phyloP scores from a whole-genome alignment of 768 basidiomycete genomes.

The Termitomyces sp. region DNA sequence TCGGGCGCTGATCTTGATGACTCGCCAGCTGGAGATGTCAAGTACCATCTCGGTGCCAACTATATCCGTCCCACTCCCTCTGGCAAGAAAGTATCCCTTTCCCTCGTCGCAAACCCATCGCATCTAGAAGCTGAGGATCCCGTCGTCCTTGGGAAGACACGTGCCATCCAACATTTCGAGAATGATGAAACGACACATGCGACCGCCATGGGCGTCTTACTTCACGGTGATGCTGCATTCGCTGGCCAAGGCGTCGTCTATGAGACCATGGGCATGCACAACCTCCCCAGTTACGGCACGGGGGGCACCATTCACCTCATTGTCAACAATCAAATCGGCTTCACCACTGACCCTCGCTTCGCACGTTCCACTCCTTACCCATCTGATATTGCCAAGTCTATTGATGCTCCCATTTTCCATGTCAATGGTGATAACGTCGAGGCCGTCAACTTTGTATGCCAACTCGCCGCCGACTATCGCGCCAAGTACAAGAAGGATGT shows the following conservation, averaged over 20 bases:
- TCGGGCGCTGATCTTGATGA: constrained; percentile 60
- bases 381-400: constrained; percentile 97
- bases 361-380: constrained; percentile 96
- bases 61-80: constrained; percentile 97
- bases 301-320: constrained; percentile 98
- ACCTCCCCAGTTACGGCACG: constrained; percentile 91
- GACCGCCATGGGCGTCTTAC: constrained; percentile 90
- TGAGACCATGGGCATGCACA: constrained; percentile 98
- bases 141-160: constrained; percentile 98
- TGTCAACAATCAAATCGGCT: constrained; percentile 99
- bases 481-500: constrained; percentile 99
- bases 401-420: constrained; percentile 98
- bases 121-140: constrained; percentile 97
- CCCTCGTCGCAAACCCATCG: constrained; percentile 97
- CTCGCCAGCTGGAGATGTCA: constrained; percentile 93
- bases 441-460: constrained; percentile 97
- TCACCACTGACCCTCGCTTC: constrained; percentile 98
- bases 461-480: constrained; percentile 95
- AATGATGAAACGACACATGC: constrained; percentile 73
- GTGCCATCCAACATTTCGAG: constrained; percentile 93
- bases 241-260: constrained; percentile 98
- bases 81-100: constrained; percentile 96
- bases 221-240: constrained; percentile 98
- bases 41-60: constrained; percentile 98
- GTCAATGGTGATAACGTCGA: constrained; percentile 99